Evolutionary conservation across 495 filamentous ascomycete genomes (phyloP), one percentile per base, ranked within the genome.

Genomic region (Penicillium steckii): DNA sequence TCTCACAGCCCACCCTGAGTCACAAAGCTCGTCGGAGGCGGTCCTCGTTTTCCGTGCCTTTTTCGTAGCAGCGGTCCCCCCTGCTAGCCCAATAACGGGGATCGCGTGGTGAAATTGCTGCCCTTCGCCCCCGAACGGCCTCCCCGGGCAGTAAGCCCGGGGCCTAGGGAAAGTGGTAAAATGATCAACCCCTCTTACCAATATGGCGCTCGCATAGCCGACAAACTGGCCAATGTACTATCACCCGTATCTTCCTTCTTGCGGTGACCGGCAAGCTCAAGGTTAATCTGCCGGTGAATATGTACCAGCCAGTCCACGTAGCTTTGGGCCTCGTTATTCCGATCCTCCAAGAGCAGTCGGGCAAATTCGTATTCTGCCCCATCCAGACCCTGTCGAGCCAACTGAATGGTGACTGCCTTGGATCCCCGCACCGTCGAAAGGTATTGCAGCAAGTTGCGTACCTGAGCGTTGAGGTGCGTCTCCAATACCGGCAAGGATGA

Each of bases 221-320:
- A 76, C 61, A 91, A 80, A 55, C 75, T 77, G 21, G 82, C 74
- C 62, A 85, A 68, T 41, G 80, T 73, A 32, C 77, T 69, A 56
- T 83, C 76, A 13, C 72, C 62, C 50, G 71, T 57, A 3, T 90
- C 86, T 38, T 91, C 87, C 56, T 84, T 85, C 66, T 88, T 89
- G 62, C 88, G 76, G 65, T 91, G 88, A 26, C 89, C 89, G 13
- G 86, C 78, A 60, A 91, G 73, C 79, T 97, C 93, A 50, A 96
- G 71, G 66, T 95, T 91, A 53, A 97, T 89, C 62, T 87, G 85
- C 58, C 91, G 86, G 65, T 99, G 94, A 44, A 97, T 75, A 71
- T 96, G 90, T 47, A 99, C 94, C 68, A 99, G 71, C 94, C 94
- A 99, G 72, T 99, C 94, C 15, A 97, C 94, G 72, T 99, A 97